phyloP scores from a whole-genome alignment of 345 rosid genomes.

The Draba incana region DNA sequence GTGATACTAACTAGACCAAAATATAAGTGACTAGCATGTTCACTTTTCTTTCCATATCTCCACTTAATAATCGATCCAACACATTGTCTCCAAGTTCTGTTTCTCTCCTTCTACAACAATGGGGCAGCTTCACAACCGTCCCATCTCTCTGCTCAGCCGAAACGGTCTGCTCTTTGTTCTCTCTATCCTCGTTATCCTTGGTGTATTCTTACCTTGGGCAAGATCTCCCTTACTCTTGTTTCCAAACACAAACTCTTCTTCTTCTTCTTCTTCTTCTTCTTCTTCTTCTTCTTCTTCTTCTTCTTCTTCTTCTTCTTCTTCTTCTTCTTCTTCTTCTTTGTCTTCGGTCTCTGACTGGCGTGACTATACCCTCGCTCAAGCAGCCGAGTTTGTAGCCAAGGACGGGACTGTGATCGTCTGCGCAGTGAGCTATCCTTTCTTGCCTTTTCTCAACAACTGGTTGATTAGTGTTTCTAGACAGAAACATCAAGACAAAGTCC shows the following conservation, averaged over 20 bases:
- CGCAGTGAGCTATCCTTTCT: slow-evolving; percentile 74
- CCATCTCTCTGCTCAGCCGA: slow-evolving; percentile 53
- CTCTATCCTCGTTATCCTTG: slow-evolving; percentile 60
- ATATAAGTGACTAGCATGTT: no score
- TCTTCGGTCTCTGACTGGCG: slow-evolving; percentile 54
- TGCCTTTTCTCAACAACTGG: slow-evolving; percentile 84
- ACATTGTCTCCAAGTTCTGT: not conserved
- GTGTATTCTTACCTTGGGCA: slow-evolving; percentile 64
- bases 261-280: not conserved
- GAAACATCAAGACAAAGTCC: slow-evolving; percentile 73
- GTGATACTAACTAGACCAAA: no score
- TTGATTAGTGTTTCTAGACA: slow-evolving; percentile 74
- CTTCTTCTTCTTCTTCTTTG: not conserved
- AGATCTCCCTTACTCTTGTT: slow-evolving; percentile 49
- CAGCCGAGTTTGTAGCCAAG: slow-evolving; percentile 73
- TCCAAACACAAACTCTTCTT: slow-evolving; percentile 41
- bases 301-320: no score
- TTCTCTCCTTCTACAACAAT: slow-evolving; percentile 32
- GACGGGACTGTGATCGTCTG: slow-evolving; percentile 75
- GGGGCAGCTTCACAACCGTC: slow-evolving; percentile 37
- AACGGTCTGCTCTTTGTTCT: slow-evolving; percentile 61
- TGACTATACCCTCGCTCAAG: slow-evolving; percentile 66
- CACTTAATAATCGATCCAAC: no score
- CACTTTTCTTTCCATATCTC: no score
- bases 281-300: no score